These are phyloP conservation scores for Penicillium sp. DNA, from an alignment of 2,329 filamentous ascomycete species.

Conservation along the genomic window DNA sequence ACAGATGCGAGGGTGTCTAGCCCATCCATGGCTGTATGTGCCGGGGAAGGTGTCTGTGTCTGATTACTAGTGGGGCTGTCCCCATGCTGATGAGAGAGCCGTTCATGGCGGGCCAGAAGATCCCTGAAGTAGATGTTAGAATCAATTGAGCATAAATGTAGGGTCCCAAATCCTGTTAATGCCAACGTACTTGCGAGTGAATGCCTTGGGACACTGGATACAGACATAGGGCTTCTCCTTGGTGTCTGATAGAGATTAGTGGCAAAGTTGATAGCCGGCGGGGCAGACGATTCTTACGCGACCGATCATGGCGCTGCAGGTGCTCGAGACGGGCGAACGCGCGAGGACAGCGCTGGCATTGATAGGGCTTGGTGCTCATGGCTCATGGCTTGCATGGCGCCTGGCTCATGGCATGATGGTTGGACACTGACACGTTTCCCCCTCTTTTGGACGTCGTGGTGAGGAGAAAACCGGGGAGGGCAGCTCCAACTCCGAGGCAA, in stretches of 20 bases:
- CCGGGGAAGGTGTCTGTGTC: slow-evolving; percentile 21
- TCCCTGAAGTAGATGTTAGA: slow-evolving; percentile 27
- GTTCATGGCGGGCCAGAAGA: slow-evolving; percentile 34
- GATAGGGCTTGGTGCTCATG: slow-evolving; percentile 26
- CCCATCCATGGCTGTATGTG: slow-evolving; percentile 25
- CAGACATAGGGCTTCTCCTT: slow-evolving; percentile 39
- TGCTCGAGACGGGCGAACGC: slow-evolving; percentile 38
- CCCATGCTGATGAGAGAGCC: slow-evolving; percentile 28
- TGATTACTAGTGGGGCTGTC: slow-evolving; percentile 13
- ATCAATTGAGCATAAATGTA: neutral
- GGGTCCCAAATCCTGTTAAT: neutral
- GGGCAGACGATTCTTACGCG: slow-evolving; percentile 25
- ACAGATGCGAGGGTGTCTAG: slow-evolving; percentile 32
- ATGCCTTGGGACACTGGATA: slow-evolving; percentile 34
- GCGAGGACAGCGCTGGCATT: slow-evolving; percentile 34
- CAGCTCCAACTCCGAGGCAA: neutral
- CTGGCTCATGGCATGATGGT: slow-evolving; percentile 7
- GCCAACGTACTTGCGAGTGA: slow-evolving; percentile 34
- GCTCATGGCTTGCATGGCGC: neutral
- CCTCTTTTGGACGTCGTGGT: neutral
- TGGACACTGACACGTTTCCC: neutral
- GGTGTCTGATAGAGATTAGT: slow-evolving; percentile 30
- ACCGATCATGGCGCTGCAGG: slow-evolving; percentile 39
- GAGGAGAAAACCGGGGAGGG: neutral
- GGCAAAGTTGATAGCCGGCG: neutral